Evolutionary conservation across 768 basidiomycete species (phyloP).

Genomic region (Rubroboletus pulcherrimus): DNA sequence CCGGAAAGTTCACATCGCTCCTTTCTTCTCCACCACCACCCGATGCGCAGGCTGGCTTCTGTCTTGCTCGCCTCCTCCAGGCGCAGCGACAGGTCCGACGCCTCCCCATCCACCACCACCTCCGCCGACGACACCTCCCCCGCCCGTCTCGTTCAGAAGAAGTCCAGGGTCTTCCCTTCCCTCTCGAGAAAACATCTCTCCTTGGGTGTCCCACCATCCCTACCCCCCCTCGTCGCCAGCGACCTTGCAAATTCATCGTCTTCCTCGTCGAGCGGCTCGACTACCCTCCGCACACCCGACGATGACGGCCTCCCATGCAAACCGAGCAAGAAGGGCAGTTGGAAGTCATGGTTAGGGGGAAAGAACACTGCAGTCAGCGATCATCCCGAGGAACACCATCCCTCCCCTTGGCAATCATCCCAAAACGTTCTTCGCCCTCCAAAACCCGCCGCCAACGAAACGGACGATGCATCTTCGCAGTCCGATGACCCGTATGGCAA

Average conservation of each 20-base stretch:
- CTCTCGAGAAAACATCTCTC: conserved; percentile 28
- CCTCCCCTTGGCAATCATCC: conserved; percentile 33
- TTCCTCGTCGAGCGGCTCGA: conserved; percentile 57
- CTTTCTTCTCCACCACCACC: conserved; percentile 23
- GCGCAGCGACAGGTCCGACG: conserved; percentile 28
- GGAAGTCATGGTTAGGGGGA: conserved; percentile 54
- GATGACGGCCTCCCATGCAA: conserved; percentile 44
- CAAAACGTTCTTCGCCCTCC: conserved; percentile 21
- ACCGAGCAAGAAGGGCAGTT: conserved; percentile 43
- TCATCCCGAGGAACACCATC: conserved; percentile 22
- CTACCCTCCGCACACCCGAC: conserved; percentile 54
- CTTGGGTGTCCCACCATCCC: conserved; percentile 11
- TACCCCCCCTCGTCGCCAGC: conserved; percentile 22
- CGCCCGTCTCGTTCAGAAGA: conserved; percentile 21
- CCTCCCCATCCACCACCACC: conserved; percentile 11
- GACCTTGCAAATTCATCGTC: conserved; percentile 51
- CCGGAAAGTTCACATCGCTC: conserved; percentile 14
- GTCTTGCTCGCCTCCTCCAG: conserved; percentile 48
- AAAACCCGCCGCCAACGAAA: conserved; percentile 21
- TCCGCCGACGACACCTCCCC: conserved; percentile 14
- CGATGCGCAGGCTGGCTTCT: conserved; percentile 65
- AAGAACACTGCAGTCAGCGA: conserved; percentile 31
- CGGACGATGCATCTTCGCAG: conserved; percentile 36
- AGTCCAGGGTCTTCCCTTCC: conserved; percentile 21
- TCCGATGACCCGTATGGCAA: conserved; percentile 35